Evolutionary conservation across 1,139 yeast genomes (phyloP).

Genomic region (Candida sp.): DNA sequence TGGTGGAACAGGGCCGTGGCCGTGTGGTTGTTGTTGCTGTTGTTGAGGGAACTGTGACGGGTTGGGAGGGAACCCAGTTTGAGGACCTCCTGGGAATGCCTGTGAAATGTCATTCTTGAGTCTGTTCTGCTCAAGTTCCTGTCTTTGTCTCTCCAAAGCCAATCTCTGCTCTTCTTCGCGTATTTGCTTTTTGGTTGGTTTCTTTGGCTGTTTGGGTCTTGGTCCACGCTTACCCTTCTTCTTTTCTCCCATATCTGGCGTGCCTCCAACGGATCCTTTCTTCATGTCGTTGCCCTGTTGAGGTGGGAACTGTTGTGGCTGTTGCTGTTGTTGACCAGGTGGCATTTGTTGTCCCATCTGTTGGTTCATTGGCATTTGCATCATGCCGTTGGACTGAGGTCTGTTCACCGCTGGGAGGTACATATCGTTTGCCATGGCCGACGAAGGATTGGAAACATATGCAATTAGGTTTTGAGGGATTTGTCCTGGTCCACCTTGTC

Average conservation of each 20-base stretch:
- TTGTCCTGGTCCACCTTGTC: constrained; percentile 43
- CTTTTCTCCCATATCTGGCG: constrained; percentile 13
- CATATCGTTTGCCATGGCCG: constrained; percentile 39
- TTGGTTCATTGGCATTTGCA: constrained; percentile 2
- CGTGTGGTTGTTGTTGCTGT: constrained; percentile 3
- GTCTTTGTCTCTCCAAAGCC: constrained; percentile 13
- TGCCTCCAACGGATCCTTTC: constrained; percentile 1
- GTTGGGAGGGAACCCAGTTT: neutral
- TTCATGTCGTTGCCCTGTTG: neutral
- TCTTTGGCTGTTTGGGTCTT: constrained; percentile 19
- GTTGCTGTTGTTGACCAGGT: constrained; percentile 4
- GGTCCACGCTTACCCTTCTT: constrained; percentile 18
- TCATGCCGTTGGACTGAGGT: constrained; percentile 1
- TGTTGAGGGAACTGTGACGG: constrained; percentile 1
- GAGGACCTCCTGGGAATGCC: constrained; percentile 2
- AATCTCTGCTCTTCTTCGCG: constrained; percentile 17
- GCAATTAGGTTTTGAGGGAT: constrained; percentile 61
- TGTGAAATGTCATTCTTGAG: constrained; percentile 6
- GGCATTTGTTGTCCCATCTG: neutral
- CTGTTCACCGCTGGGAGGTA: constrained; percentile 26
- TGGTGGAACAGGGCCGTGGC: neutral
- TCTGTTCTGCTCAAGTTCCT: constrained; percentile 11
- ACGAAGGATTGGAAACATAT: constrained; percentile 45
- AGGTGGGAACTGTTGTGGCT: constrained; percentile 7
- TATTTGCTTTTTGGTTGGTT: constrained; percentile 16